These are phyloP conservation scores for Avena eriantha DNA, from an alignment of 176 grass and related monocot genomes.

Conservation along the genomic window DNA sequence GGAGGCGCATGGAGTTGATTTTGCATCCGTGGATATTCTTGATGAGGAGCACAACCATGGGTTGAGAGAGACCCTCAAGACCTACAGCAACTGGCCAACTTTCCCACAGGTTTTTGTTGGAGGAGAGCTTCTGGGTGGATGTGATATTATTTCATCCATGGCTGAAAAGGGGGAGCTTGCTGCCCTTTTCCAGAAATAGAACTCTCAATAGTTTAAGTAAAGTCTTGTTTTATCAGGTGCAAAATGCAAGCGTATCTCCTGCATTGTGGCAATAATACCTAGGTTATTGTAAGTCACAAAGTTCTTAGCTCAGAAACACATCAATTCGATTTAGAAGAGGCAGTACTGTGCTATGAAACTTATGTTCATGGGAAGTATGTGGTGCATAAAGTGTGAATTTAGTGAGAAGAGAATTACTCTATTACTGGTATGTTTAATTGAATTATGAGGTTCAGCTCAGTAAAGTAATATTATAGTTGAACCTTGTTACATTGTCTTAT, in stretches of 20 bases:
- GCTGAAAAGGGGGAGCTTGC: conserved; percentile 87
- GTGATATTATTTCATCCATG: conserved; percentile 88
- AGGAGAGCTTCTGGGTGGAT: conserved; percentile 85
- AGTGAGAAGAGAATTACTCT: conserved; percentile 5
- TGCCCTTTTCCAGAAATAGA: conserved; percentile 64
- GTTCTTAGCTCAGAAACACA: conserved; percentile 6
- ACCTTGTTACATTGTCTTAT: background rate
- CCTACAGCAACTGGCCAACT: conserved; percentile 89
- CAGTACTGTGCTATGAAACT: background rate
- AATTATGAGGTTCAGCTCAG: background rate
- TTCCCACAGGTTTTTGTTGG: conserved; percentile 87
- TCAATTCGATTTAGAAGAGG: conserved; percentile 10
- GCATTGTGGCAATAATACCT: conserved; percentile 13
- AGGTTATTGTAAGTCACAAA: background rate
- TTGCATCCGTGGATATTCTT: conserved; percentile 75
- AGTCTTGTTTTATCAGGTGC: conserved; percentile 12
- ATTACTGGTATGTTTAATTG: background rate
- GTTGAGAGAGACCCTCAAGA: conserved; percentile 80
- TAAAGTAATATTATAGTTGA: background rate
- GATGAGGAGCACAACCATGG: conserved; percentile 95
- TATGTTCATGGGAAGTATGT: background rate
- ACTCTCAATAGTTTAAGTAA: conserved; percentile 10
- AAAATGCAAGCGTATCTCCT: background rate
- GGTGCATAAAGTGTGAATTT: background rate
- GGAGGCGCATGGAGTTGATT: conserved; percentile 77